Conservation (phyloP, 345 rosid species). For the Eucalyptus pauciflora region DNA sequence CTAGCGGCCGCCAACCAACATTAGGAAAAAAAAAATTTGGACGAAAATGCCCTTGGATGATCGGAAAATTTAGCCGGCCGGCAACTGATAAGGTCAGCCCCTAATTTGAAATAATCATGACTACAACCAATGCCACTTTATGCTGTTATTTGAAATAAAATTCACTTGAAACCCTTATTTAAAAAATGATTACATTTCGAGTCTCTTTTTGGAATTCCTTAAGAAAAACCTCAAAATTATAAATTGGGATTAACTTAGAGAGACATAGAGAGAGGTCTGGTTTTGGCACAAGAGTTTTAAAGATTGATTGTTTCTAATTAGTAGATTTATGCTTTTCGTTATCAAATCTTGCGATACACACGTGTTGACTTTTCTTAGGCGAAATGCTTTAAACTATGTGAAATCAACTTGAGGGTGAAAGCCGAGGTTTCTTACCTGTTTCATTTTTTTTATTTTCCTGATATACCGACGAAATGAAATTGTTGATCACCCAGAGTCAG, state of each 20-base stretch:
- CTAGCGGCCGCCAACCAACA: rapidly evolving
- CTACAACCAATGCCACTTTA: too few relatives aligned
- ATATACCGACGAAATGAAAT: neutral
- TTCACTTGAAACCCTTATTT: rapidly evolving
- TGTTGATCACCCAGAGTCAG: neutral
- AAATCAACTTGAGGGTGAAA: neutral
- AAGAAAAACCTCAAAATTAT: too few relatives aligned
- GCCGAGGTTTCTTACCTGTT: neutral
- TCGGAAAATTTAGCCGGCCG: rapidly evolving
- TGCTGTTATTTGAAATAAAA: rapidly evolving
- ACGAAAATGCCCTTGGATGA: too few relatives aligned
- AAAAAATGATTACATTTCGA: too few relatives aligned
- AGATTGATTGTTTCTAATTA: neutral
- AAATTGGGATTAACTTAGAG: neutral
- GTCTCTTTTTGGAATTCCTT: rapidly evolving
- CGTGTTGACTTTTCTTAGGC: neutral
- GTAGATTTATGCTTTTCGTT: neutral
- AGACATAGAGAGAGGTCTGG: neutral
- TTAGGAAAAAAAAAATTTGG: rapidly evolving
- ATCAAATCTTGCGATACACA: neutral
- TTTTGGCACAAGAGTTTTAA: neutral
- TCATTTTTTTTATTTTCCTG: neutral
- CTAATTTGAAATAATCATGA: too few relatives aligned
- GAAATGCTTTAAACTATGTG: neutral
- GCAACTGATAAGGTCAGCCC: rapidly evolving